Evolutionary conservation across 805 yeast species (phyloP).

Genomic region (Lachancea mirantina): DNA sequence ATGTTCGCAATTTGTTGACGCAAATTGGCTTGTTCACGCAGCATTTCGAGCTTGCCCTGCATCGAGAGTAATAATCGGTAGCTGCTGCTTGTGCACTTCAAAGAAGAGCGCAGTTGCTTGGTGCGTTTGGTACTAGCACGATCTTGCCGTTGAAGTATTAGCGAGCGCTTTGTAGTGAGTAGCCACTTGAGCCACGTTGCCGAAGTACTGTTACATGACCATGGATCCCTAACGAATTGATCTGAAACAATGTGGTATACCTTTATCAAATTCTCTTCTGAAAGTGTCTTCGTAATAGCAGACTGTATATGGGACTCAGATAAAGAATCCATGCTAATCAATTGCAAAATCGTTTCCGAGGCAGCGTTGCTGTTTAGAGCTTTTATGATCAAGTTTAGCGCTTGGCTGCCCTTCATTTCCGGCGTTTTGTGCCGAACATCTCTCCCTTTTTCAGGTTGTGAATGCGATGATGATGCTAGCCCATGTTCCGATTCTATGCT

Average conservation of each 20-base stretch:
- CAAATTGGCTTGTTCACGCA: constrained; percentile 66
- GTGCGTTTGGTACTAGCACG: constrained; percentile 33
- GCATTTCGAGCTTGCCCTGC: constrained; percentile 78
- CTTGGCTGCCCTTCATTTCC: constrained; percentile 18
- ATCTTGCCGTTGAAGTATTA: constrained; percentile 15
- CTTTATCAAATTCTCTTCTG: constrained; percentile 35
- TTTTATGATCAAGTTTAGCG: constrained; percentile 24
- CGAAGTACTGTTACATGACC: constrained; percentile 10
- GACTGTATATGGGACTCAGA: constrained; percentile 23
- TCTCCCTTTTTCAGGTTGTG: constrained; percentile 9
- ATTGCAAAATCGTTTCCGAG: constrained; percentile 25
- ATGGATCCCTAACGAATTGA: constrained; percentile 35
- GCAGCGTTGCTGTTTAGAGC: constrained; percentile 14
- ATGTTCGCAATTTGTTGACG: constrained; percentile 45
- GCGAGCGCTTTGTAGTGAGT: constrained; percentile 55
- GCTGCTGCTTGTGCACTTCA: constrained; percentile 49
- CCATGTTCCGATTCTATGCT: constrained; percentile 19
- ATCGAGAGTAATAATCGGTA: constrained; percentile 67
- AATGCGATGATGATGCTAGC: constrained; percentile 1
- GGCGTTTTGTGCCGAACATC: constrained; percentile 22
- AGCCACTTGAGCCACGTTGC: constrained; percentile 73
- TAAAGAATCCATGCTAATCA: constrained; percentile 22
- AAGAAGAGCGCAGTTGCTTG: constrained; percentile 49
- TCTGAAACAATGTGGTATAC: constrained; percentile 43
- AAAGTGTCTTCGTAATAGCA: constrained; percentile 32